Conservation (phyloP, 148 eudicot genomes). For the Arbutus unedo region DNA sequence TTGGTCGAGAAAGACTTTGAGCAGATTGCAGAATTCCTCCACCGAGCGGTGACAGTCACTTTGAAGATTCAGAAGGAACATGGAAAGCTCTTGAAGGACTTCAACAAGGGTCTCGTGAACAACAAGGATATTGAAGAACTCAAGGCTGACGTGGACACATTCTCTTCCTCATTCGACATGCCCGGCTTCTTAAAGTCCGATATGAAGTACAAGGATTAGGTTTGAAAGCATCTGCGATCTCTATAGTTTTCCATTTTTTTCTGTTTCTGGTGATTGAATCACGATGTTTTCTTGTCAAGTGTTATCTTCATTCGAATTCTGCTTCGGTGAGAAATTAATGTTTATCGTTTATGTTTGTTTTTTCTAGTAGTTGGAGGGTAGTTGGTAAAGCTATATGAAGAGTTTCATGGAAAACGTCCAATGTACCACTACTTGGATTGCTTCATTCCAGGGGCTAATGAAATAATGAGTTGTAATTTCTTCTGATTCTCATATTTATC, state of each 20-base stretch:
- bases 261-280: conserved; percentile 2
- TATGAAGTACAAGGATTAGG: conserved; percentile 84
- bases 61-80: conserved; percentile 83
- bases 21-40: conserved; percentile 96
- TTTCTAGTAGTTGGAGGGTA: not conserved
- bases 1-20: conserved; percentile 94
- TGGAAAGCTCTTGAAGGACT: conserved; percentile 94
- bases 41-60: conserved; percentile 74
- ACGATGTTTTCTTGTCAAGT: not conserved
- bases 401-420: not conserved
- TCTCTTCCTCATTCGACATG: conserved; percentile 83
- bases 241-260: not conserved
- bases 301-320: not conserved
- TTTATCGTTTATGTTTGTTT: not conserved
- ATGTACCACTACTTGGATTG: not conserved
- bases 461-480: not conserved
- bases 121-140: conserved; percentile 87
- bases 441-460: not conserved
- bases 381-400: not conserved
- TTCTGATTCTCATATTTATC: not conserved
- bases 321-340: conserved; percentile 3
- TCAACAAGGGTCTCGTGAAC: conserved; percentile 93
- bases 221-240: not conserved
- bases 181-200: conserved; percentile 84
- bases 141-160: conserved; percentile 89